Evolutionary conservation across 441 rosid genomes (phyloP), one percentile per base, ranked within the genome.

Genomic region (Gossypium trilobum): DNA sequence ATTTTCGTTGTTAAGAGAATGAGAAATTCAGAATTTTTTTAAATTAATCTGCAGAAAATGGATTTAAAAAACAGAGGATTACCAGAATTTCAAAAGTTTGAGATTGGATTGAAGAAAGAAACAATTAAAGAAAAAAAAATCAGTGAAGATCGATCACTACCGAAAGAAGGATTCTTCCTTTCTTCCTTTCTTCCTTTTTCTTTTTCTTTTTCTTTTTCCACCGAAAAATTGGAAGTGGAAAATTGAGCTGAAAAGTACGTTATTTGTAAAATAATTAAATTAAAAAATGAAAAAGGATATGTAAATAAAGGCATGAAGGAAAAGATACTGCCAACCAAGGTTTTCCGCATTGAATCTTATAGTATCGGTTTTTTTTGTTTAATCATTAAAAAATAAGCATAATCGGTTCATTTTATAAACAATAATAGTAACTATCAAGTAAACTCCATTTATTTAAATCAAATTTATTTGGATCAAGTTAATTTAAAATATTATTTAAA

Each of bases 191-290:
- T n/a, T n/a, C n/a, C n/a, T n/a, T n/a, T 74, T 75, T 73, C 33
- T 16, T 29, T 29, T 29, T 29, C 33, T 25, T 10, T 42, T 55
- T 14, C 66, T 31, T 72, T 74, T 9, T 7, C 1, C 71, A 77
- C 79, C 72, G 77, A 82, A 77, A 78, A 71, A 76, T 81, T 11
- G 46, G 66, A 63, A 77, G 65, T 29, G 75, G 58, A 67, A 42
- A 60, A 73, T 51, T 52, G 51, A 73, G 62, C 70, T 54, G 29
- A 64, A 54, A 73, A 73, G 62, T 52, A 39, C 16, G 44, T 65
- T 67, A 25, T 50, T 50, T 58, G 74, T 25, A 25, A 44, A 59
- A 13, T 57, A 68, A 55, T 52, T 17, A 52, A 29, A 55, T 66
- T 8, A 8, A 0, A 39, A 39, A 39, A 39, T 39, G 44, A 39